phyloP scores from a whole-genome alignment of 495 filamentous ascomycete species.

The Penicillium odoratum region DNA sequence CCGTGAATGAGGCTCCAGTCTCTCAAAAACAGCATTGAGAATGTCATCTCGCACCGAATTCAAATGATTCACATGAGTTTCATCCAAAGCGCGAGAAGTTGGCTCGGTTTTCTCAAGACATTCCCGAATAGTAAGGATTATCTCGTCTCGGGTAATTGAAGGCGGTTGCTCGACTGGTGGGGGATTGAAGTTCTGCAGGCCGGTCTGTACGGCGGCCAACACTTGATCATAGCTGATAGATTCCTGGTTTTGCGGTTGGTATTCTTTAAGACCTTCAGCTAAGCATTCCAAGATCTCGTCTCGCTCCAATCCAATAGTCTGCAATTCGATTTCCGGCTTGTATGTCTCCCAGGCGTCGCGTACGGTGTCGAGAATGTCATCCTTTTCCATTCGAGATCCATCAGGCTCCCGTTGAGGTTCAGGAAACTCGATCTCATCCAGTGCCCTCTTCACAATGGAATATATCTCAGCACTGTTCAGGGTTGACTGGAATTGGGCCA shows the following conservation, averaged over 20 bases:
- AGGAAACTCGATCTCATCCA: conserved; percentile 60
- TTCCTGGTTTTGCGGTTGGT: conserved; percentile 57
- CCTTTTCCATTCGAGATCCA: conserved; percentile 57
- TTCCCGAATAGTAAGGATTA: conserved; percentile 72
- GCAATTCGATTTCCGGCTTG: conserved; percentile 85
- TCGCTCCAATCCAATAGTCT: conserved; percentile 84
- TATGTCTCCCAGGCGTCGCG: conserved; percentile 87
- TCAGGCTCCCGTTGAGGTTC: conserved; percentile 36
- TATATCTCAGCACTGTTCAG: conserved; percentile 80
- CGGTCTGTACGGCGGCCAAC: conserved; percentile 76
- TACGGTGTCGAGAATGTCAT: conserved; percentile 82
- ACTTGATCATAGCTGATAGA: conserved; percentile 75
- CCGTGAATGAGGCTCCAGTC: conserved; percentile 44
- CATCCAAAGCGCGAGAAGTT: conserved; percentile 15
- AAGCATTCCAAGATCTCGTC: conserved; percentile 86
- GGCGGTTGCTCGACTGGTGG: conserved; percentile 66
- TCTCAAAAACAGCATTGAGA: conserved; percentile 36
- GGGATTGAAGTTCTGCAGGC: conserved; percentile 72
- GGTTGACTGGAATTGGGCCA: conserved; percentile 47
- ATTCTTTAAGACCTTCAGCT: conserved; percentile 76
- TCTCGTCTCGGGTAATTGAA: conserved; percentile 72
- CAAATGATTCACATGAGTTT: conserved; percentile 23
- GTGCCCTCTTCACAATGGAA: conserved; percentile 71
- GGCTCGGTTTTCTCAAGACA: conserved; percentile 51
- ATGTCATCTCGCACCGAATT: conserved; percentile 32